These are phyloP conservation scores for Cornus controversa DNA, from an alignment of 148 eudicot genomes.

Conservation along the genomic window DNA sequence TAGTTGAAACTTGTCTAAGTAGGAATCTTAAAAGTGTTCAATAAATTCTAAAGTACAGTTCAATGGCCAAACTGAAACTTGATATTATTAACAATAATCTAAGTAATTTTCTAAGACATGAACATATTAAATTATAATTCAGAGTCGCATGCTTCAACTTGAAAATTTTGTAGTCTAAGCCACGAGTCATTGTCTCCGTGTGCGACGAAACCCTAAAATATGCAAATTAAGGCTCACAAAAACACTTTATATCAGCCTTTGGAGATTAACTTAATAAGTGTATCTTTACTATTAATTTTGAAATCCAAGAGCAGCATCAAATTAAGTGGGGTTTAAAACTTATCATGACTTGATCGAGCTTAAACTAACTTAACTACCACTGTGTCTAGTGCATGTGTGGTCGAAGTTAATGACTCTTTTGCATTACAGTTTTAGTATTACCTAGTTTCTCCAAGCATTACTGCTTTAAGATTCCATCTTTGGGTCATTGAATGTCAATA, in stretches of 20 bases:
- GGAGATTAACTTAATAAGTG: neutral
- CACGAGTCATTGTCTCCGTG: neutral
- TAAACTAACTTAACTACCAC: neutral
- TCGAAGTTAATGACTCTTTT: neutral
- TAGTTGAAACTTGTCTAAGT: too few species aligned
- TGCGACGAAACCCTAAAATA: neutral
- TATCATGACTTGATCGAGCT: neutral
- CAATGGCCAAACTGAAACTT: neutral
- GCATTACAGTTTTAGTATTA: neutral
- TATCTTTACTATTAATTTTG: neutral
- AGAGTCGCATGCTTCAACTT: conserved; percentile 21
- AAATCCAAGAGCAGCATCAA: neutral
- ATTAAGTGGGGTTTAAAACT: neutral
- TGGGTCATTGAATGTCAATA: neutral
- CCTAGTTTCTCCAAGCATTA: neutral
- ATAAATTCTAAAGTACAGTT: neutral
- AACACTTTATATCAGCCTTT: neutral
- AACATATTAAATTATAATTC: neutral
- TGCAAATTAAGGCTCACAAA: neutral
- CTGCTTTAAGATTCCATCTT: neutral
- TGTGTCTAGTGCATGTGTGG: neutral
- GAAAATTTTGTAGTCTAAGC: neutral
- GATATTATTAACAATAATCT: conserved; percentile 1
- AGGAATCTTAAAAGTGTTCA: too few species aligned
- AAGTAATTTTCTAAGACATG: neutral